Conservation (phyloP, 225 moss, liverwort and hornwort species). For the Marchantia paleacea region DNA sequence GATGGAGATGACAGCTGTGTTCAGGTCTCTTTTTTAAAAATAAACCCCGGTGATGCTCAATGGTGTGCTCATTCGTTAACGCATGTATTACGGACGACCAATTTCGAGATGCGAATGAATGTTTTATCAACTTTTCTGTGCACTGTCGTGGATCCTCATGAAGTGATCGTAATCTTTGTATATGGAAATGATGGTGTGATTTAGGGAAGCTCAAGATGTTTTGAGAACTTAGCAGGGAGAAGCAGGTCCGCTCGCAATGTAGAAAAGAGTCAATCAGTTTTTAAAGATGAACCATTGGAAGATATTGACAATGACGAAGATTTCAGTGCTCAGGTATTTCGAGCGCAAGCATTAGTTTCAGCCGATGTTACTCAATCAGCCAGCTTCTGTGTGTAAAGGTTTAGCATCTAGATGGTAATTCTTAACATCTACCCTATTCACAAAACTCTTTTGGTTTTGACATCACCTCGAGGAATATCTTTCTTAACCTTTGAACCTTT, state of each 20-base stretch:
- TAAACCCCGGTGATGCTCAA: neutral
- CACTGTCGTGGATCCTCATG: neutral
- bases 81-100: neutral
- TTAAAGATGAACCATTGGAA: neutral
- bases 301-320: conserved; percentile 17
- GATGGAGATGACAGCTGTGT: conserved; percentile 14
- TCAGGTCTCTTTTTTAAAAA: conserved; percentile 9
- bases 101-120: neutral
- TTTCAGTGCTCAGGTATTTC: conserved; percentile 1
- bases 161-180: neutral
- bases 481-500: neutral
- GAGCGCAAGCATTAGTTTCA: neutral
- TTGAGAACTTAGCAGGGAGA: neutral
- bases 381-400: neutral
- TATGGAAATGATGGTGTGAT: neutral
- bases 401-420: no score
- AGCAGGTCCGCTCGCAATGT: neutral
- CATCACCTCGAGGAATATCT: neutral
- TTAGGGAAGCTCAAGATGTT: conserved; percentile 4
- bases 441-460: no score
- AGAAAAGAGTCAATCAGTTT: neutral
- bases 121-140: neutral
- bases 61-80: neutral
- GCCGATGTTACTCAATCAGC: neutral
- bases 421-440: no score